phyloP scores from a whole-genome alignment of 2,329 filamentous ascomycete species.

The Claviceps purpurea region DNA sequence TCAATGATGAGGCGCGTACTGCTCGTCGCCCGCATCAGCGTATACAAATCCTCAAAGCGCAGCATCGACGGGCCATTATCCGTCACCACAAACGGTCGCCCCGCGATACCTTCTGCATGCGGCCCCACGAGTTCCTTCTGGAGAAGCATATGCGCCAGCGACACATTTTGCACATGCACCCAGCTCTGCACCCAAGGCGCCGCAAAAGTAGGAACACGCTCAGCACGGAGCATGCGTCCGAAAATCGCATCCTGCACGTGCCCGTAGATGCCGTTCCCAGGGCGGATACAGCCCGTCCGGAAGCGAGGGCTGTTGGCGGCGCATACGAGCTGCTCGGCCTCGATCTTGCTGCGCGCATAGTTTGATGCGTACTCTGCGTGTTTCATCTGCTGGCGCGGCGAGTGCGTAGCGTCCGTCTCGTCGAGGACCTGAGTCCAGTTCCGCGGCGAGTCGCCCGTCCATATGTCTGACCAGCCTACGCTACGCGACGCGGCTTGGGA shows the following conservation, averaged over 20 bases:
- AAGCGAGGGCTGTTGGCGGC: conserved; percentile 27
- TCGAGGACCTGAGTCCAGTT: conserved; percentile 31
- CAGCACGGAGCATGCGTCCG: conserved; percentile 21
- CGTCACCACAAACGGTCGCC: conserved; percentile 35
- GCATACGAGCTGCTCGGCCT: conserved; percentile 37
- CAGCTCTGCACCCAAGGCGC: conserved; percentile 33
- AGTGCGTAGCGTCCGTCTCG: conserved; percentile 28
- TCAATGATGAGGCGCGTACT: conserved; percentile 18
- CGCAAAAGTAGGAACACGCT: conserved; percentile 29
- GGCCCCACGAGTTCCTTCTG: conserved; percentile 34
- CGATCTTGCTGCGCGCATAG: conserved; percentile 37
- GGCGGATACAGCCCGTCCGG: conserved; percentile 40
- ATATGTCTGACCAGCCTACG: conserved; percentile 28
- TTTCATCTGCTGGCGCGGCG: conserved; percentile 23
- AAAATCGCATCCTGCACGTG: conserved; percentile 24
- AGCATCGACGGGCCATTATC: conserved; percentile 31
- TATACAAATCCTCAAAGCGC: conserved; percentile 26
- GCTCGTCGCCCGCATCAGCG: conserved; percentile 16
- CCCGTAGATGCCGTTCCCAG: conserved; percentile 40
- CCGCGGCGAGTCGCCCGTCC: conserved; percentile 20
- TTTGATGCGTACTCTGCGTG: conserved; percentile 29
- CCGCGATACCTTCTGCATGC: conserved; percentile 23
- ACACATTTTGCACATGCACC: conserved; percentile 37
- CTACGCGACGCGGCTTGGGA: conserved; percentile 31
- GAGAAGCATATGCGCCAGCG: conserved; percentile 38